Conservation (phyloP, 2,329 filamentous ascomycete species). For the Colletotrichum acutatum region DNA sequence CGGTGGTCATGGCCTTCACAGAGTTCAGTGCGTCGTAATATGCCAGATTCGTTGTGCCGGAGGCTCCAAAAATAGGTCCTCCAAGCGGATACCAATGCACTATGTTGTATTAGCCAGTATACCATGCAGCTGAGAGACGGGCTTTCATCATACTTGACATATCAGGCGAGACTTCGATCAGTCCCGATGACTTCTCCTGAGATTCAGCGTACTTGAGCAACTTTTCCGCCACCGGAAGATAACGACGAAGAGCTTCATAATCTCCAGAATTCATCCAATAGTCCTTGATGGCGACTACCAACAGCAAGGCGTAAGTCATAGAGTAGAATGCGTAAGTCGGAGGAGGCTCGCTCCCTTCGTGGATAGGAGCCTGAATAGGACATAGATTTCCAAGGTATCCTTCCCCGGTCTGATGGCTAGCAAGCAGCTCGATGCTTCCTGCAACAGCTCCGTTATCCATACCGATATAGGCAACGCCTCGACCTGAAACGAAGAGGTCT, state of each 20-base stretch:
- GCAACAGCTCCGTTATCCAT: slow-evolving; percentile 9
- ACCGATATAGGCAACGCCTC: slow-evolving; percentile 19
- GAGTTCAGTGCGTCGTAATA: slow-evolving; percentile 25
- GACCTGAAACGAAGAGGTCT: slow-evolving; percentile 28
- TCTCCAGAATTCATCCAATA: slow-evolving; percentile 31
- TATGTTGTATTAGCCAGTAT: neutral
- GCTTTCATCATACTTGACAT: slow-evolving; percentile 18
- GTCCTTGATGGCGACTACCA: slow-evolving; percentile 24
- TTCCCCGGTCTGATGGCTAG: slow-evolving; percentile 23
- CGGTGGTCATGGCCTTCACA: neutral
- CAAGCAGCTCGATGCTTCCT: slow-evolving; percentile 26
- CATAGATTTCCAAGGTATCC: slow-evolving; percentile 31
- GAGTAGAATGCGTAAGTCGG: slow-evolving; percentile 32
- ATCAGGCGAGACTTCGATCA: slow-evolving; percentile 17
- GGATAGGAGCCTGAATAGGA: slow-evolving; percentile 20
- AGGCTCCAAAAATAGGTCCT: slow-evolving; percentile 11
- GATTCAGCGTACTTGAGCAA: slow-evolving; percentile 11
- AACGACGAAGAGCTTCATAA: neutral
- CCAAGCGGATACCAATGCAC: slow-evolving; percentile 31
- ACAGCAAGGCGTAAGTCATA: slow-evolving; percentile 22
- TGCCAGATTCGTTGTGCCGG: slow-evolving; percentile 11
- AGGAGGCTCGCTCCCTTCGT: slow-evolving; percentile 5
- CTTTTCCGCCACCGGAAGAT: slow-evolving; percentile 4
- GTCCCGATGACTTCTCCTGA: slow-evolving; percentile 2
- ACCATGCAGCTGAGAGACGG: too few species aligned